Base-by-base conservation (phyloP, 805 yeast species). In the Metschnikowia corniflorae region DNA sequence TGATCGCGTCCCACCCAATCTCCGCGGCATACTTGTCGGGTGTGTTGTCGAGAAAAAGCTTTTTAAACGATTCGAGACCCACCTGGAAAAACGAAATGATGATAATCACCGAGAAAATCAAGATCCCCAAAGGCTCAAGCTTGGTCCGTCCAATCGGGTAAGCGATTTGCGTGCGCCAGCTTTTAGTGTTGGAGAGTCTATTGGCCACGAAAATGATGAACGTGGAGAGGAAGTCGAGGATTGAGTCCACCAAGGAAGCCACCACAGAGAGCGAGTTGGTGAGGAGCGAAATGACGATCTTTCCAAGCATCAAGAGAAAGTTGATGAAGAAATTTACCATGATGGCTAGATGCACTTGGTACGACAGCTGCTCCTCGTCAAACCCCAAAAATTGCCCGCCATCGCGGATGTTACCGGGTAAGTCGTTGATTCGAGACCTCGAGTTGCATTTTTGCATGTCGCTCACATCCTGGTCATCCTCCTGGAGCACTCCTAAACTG, bases 221-320 rank as follows among this genome's bases (percentile, higher is more conserved):
- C 0, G 93, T 84, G 13, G 89, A 82, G 37, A 84, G 57, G 36
- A 84, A 78, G 51, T 85, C 94, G 44, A 84, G 69, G 0, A 78
- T 65, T 2, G 91, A 83, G 60, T 84, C 94, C 26, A 85, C 80
- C 44, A 84, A 70, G 1, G 93, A 83, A 0, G 94, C 94, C 33
- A 84, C 65, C 31, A 85, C 75, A 6, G 93, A 83, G 45, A 85
- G 75, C 8, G 94, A 85, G 52, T 66, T 71, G 0, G 91, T 80
- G 53, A 79, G 60, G n/a, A 76, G 43, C 1, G 80, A 77, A 16
- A 82, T 86, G 9, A 70, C 61, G 3, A 71, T 40, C 51, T 84
- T 84, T 2, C 85, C 88, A 2, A 73, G 28, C 33, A 84, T 60
- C 35, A 85, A 63, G 1, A 80, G 37, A 26, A 78, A 55, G 53